These are phyloP conservation scores for Leishmania turanica DNA, from an alignment of 208 protist species.

Conservation along the genomic window DNA sequence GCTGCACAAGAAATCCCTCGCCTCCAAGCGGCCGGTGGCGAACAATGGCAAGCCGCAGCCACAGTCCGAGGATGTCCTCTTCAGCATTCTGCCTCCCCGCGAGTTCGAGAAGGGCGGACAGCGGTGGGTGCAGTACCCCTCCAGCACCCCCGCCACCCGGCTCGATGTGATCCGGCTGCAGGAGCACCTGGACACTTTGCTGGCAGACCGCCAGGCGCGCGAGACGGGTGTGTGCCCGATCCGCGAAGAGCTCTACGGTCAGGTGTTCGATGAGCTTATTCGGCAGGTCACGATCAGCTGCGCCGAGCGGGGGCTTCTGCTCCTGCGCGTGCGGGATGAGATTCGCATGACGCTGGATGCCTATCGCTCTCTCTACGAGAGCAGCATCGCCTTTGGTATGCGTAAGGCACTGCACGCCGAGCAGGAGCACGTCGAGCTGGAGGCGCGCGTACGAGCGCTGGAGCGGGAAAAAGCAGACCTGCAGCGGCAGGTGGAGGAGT, in stretches of 20 bases:
- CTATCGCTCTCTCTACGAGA: conserved; percentile 86
- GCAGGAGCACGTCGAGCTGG: conserved; percentile 96
- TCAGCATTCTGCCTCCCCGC: conserved; percentile 90
- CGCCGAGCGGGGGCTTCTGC: conserved; percentile 96
- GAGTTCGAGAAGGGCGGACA: conserved; percentile 89
- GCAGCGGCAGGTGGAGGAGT: conserved; percentile 86
- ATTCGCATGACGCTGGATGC: conserved; percentile 90
- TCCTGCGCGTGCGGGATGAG: conserved; percentile 98
- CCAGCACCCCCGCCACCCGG: conserved; percentile 86
- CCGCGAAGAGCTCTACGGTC: conserved; percentile 97
- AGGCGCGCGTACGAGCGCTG: conserved; percentile 90
- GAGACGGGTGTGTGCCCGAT: conserved; percentile 99
- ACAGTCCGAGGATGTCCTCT: conserved; percentile 91
- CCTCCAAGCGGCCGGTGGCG: conserved; percentile 40
- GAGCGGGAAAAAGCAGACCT: conserved; percentile 95
- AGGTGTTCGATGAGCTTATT: conserved; percentile 98
- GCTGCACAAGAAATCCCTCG: conserved; percentile 61
- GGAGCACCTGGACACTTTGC: conserved; percentile 93
- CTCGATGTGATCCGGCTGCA: conserved; percentile 94
- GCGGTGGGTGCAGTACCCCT: conserved; percentile 89
- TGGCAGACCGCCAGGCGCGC: conserved; percentile 96
- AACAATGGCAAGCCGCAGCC: conserved; percentile 34
- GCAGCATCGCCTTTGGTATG: conserved; percentile 95
- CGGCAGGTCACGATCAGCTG: conserved; percentile 98
- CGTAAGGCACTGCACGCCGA: conserved; percentile 98